Evolutionary conservation across 164 flowering plant species (phyloP).

Genomic region (Vitis riparia): DNA sequence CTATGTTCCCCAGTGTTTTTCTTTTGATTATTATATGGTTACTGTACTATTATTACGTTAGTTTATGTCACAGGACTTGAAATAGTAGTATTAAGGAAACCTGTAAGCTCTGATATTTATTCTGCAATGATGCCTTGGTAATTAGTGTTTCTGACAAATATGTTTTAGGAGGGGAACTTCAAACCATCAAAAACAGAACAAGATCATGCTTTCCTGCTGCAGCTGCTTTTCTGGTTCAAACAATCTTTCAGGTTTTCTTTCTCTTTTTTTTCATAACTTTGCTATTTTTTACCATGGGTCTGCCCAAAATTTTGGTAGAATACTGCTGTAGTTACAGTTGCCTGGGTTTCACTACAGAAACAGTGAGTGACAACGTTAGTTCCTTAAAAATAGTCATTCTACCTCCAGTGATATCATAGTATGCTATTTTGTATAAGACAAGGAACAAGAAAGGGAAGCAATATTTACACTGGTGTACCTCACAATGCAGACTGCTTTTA

Average conservation of each 20-base stretch:
- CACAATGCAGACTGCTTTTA: too few species aligned
- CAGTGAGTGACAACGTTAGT: not conserved
- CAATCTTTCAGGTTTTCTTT: slow-evolving; percentile 73
- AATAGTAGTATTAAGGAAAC: not conserved
- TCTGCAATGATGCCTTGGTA: not conserved
- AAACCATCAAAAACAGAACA: slow-evolving; percentile 70
- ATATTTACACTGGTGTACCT: too few species aligned
- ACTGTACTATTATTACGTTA: not conserved
- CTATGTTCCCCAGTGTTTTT: not conserved
- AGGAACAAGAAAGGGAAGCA: not conserved
- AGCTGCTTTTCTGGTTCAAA: slow-evolving; percentile 97
- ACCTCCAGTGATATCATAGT: not conserved
- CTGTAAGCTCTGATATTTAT: too few species aligned
- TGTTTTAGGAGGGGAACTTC: slow-evolving; percentile 83
- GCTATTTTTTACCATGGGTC: slow-evolving; percentile 6
- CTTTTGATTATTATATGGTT: too few species aligned
- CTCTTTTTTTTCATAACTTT: slow-evolving; percentile 5
- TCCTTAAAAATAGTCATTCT: not conserved
- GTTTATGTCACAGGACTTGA: not conserved
- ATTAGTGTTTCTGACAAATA: slow-evolving; percentile 10
- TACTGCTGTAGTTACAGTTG: not conserved
- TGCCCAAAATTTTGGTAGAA: not conserved
- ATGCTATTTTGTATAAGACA: not conserved
- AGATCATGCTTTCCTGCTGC: slow-evolving; percentile 88
- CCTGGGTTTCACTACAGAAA: not conserved